Conservation (phyloP, 441 rosid genomes). For the Erodium trifolium region DNA sequence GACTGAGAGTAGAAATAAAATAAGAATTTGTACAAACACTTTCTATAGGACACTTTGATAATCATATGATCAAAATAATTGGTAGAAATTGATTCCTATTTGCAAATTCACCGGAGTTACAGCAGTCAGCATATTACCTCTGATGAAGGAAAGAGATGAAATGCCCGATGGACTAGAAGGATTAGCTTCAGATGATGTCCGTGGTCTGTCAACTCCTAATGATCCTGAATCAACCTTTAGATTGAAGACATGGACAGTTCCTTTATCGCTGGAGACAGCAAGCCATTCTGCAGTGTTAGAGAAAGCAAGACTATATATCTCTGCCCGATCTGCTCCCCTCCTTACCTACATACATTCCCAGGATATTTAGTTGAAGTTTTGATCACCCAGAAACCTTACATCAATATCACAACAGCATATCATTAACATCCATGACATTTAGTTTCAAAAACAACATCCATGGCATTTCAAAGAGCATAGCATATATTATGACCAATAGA, state of each 20-base stretch:
- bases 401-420: neutral
- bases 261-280: constrained; percentile 80
- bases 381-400: neutral
- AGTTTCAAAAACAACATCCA: neutral
- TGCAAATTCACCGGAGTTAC: neutral
- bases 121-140: constrained; percentile 40
- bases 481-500: neutral
- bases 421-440: neutral
- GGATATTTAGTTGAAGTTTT: neutral
- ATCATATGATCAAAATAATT: neutral
- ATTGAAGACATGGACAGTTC: constrained; percentile 76
- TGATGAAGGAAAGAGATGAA: constrained; percentile 79
- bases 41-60: neutral
- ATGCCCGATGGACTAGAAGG: constrained; percentile 58
- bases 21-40: neutral
- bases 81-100: neutral
- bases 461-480: neutral
- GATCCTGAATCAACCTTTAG: constrained; percentile 56
- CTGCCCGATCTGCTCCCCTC: constrained; percentile 84
- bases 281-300: constrained; percentile 75
- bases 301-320: constrained; percentile 66
- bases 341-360: constrained; percentile 45
- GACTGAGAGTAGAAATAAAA: neutral
- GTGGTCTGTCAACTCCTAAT: neutral
- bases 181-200: constrained; percentile 25